These are phyloP conservation scores for Candida lessepsii DNA, from an alignment of 805 yeast genomes.

Conservation along the genomic window DNA sequence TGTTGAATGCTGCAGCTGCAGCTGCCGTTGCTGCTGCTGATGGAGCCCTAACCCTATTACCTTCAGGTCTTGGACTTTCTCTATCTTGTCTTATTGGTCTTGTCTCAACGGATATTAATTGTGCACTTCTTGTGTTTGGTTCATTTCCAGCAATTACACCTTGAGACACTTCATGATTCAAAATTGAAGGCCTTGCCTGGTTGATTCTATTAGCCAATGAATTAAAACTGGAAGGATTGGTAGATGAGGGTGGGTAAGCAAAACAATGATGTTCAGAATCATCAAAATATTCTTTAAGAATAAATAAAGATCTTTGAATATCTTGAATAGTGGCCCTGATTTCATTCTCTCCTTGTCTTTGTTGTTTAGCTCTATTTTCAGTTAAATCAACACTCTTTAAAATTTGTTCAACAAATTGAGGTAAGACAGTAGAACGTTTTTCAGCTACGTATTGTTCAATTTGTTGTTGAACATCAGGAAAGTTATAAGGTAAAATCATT, in stretches of 20 bases:
- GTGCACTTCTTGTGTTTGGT: constrained; percentile 3
- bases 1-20: constrained; percentile 9
- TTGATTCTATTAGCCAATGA: constrained; percentile 31
- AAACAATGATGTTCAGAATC: constrained; percentile 28
- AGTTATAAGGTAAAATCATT: constrained; percentile 26
- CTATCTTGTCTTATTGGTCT: constrained; percentile 2
- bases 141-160: constrained; percentile 27
- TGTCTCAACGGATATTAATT: constrained; percentile 10
- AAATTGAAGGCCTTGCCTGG: constrained; percentile 32
- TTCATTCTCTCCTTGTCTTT: constrained; percentile 22
- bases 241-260: constrained; percentile 25
- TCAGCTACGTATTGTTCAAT: constrained; percentile 21
- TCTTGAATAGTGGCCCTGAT: constrained; percentile 15
- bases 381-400: constrained; percentile 33
- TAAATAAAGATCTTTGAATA: constrained; percentile 2
- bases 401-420: constrained; percentile 39
- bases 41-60: neutral
- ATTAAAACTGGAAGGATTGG: constrained; percentile 22
- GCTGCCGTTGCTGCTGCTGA: constrained; percentile 8
- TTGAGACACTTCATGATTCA: constrained; percentile 39
- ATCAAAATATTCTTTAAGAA: constrained; percentile 12
- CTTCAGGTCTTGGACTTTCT: constrained; percentile 1
- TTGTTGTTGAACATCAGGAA: constrained; percentile 11
- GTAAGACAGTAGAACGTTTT: constrained; percentile 27
- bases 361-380: constrained; percentile 39